Conservation (phyloP, 805 yeast genomes). For the Hanseniaspora clermontiae region DNA sequence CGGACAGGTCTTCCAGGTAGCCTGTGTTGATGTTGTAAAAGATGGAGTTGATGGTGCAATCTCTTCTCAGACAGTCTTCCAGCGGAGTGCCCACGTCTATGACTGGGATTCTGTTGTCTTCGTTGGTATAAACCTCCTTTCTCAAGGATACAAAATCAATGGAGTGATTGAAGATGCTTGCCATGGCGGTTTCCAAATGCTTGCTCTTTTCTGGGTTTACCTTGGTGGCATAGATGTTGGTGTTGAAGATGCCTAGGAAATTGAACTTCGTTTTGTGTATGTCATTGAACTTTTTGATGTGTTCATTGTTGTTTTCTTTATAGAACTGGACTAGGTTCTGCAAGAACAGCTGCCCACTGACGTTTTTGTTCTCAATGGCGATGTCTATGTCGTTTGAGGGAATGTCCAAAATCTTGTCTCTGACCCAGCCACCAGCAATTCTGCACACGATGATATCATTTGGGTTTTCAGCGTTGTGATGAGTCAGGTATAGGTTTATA, state of each 20-base stretch:
- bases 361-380: conserved; percentile 51
- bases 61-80: conserved; percentile 85
- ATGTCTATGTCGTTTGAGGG: conserved; percentile 82
- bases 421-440: conserved; percentile 97
- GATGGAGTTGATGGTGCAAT: conserved; percentile 87
- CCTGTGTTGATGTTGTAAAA: conserved; percentile 67
- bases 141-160: conserved; percentile 89
- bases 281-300: not conserved
- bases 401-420: conserved; percentile 77
- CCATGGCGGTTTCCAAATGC: conserved; percentile 93
- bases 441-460: conserved; percentile 40
- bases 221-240: conserved; percentile 64
- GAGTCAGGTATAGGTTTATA: not conserved
- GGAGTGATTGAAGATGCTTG: conserved; percentile 69
- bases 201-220: conserved; percentile 92
- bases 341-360: conserved; percentile 83
- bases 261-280: not conserved
- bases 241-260: conserved; percentile 8
- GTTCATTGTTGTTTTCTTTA: conserved; percentile 18
- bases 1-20: conserved; percentile 75
- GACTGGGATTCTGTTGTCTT: conserved; percentile 58
- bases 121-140: conserved; percentile 68
- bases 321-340: conserved; percentile 17
- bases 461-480: not conserved
- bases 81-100: conserved; percentile 78